Percentiles rank a stretch among this genome's conserved stretches.
Conservation (phyloP, 495 filamentous ascomycete genomes). For the Neurospora pannonica region DNA sequence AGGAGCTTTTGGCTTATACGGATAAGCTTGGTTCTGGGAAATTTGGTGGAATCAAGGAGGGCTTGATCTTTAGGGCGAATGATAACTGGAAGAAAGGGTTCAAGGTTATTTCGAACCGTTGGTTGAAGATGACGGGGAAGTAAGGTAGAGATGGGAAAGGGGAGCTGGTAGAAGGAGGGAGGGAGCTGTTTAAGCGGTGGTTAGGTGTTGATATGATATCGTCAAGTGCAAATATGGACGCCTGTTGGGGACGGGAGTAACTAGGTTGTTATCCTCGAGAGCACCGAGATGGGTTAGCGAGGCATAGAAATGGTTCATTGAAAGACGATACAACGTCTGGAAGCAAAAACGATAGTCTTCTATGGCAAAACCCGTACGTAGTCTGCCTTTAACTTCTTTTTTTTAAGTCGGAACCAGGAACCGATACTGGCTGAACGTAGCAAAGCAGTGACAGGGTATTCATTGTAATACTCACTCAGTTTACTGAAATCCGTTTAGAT, state of each 20-base stretch:
- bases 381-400: too few relatives aligned
- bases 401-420: too few relatives aligned
- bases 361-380: too few relatives aligned
- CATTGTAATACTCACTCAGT: too few relatives aligned
- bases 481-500: too few relatives aligned
- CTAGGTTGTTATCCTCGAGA: neutral
- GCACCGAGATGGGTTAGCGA: neutral
- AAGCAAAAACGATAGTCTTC: too few relatives aligned
- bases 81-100: neutral
- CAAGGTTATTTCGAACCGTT: constrained; percentile 21
- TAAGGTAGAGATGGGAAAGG: constrained; percentile 1
- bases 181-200: neutral
- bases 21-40: neutral
- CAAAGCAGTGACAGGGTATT: too few relatives aligned
- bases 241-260: neutral
- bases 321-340: too few relatives aligned
- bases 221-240: neutral
- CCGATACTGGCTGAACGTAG: too few relatives aligned
- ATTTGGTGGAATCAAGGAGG: constrained; percentile 9
- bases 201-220: neutral
- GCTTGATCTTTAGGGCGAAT: constrained; percentile 10
- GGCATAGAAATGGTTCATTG: too few relatives aligned
- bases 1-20: constrained; percentile 12
- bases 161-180: neutral
- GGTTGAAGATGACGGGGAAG: constrained; percentile 9